Evolutionary conservation across 2,329 filamentous ascomycete genomes (phyloP).

Genomic region (Neurospora sp.): DNA sequence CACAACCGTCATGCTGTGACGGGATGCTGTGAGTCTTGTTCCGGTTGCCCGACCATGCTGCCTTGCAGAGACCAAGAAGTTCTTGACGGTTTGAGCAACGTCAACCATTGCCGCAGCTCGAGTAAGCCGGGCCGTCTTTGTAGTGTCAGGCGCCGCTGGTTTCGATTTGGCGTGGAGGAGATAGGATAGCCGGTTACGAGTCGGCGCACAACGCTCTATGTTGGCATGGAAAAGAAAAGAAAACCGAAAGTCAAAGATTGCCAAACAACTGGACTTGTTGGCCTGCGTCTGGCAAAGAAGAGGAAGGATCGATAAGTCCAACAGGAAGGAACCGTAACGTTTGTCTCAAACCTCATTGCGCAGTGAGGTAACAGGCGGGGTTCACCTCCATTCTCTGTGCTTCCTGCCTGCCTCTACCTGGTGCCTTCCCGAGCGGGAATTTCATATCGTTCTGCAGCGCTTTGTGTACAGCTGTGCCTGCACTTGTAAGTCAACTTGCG

Average conservation of each 20-base stretch:
- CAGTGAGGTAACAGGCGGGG: neutral
- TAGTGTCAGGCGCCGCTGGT: neutral
- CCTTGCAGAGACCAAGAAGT: neutral
- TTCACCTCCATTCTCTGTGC: neutral
- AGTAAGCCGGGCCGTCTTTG: neutral
- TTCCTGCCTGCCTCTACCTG: neutral
- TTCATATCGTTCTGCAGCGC: neutral
- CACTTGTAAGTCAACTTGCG: neutral
- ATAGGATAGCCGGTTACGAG: neutral
- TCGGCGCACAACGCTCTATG: neutral
- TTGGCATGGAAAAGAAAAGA: neutral
- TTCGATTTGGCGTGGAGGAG: neutral
- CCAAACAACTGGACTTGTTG: neutral
- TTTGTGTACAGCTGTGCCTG: neutral
- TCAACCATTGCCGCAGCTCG: neutral
- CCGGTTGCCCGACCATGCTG: neutral
- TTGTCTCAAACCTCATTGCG: neutral
- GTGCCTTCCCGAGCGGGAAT: neutral
- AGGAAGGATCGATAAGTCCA: neutral
- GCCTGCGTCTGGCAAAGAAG: neutral
- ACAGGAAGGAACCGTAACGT: neutral
- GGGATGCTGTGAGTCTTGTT: neutral
- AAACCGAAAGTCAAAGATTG: neutral
- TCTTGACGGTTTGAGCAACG: neutral
- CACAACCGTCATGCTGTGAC: neutral